A percentile compares a stretch with the other conserved stretches of the same genome.
phyloP scores from a whole-genome alignment of 208 protist genomes.

The Trypanosoma vivax region DNA sequence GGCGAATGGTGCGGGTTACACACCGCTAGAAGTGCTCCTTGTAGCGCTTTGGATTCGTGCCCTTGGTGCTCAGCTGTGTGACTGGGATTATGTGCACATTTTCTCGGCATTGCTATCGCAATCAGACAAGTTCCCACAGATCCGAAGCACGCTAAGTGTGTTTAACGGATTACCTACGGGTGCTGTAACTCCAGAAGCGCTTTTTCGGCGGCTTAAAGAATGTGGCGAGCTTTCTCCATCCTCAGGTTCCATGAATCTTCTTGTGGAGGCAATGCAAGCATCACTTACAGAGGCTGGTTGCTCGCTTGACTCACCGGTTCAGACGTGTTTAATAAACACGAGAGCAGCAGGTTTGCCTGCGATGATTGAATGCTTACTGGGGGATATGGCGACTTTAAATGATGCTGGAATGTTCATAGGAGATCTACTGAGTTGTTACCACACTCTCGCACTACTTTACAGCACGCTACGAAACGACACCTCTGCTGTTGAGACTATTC shows the following conservation, averaged over 20 bases:
- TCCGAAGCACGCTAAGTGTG: slow-evolving; percentile 39
- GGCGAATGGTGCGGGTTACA: slow-evolving; percentile 24
- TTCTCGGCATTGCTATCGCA: slow-evolving; percentile 34
- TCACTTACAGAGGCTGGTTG: slow-evolving; percentile 38
- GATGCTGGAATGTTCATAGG: slow-evolving; percentile 7
- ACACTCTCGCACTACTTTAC: slow-evolving; percentile 66
- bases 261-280: slow-evolving; percentile 33
- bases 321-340: slow-evolving; percentile 52
- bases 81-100: slow-evolving; percentile 72
- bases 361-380: slow-evolving; percentile 31
- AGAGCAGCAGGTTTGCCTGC: slow-evolving; percentile 33
- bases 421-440: slow-evolving; percentile 36
- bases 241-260: slow-evolving; percentile 7
- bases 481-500: slow-evolving; percentile 40
- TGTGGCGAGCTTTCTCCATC: slow-evolving; percentile 26
- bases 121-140: slow-evolving; percentile 53
- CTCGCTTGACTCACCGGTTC: slow-evolving; percentile 23
- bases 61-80: slow-evolving; percentile 44
- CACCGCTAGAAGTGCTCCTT: slow-evolving; percentile 35
- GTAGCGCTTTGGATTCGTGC: slow-evolving; percentile 75
- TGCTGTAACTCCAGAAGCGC: slow-evolving; percentile 34
- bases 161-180: slow-evolving; percentile 34
- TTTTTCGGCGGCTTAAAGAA: slow-evolving; percentile 37
- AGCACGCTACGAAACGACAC: slow-evolving; percentile 51
- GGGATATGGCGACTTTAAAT: slow-evolving; percentile 5